These are phyloP conservation scores for Penicillium janthinellum DNA, from an alignment of 2,329 filamentous ascomycete species.

Conservation along the genomic window DNA sequence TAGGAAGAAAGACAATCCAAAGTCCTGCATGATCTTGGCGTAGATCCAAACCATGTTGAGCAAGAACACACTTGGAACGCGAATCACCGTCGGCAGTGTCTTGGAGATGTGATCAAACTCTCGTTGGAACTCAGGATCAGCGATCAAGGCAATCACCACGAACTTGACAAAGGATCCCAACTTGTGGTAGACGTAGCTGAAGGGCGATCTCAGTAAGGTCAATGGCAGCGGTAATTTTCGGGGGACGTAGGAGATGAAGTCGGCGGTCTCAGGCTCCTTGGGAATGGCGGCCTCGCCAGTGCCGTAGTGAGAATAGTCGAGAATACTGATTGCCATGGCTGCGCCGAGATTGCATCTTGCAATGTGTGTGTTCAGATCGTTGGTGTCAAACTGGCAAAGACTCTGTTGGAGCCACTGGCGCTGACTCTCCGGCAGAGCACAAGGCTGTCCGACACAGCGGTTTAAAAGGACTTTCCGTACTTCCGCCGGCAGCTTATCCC, in stretches of 20 bases:
- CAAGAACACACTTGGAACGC: slow-evolving; percentile 42
- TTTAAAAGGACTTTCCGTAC: slow-evolving; percentile 51
- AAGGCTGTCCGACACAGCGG: slow-evolving; percentile 49
- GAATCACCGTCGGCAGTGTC: slow-evolving; percentile 37
- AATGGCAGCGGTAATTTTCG: slow-evolving; percentile 25
- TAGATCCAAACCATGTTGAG: slow-evolving; percentile 55
- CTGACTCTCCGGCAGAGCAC: slow-evolving; percentile 43
- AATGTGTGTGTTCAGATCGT: slow-evolving; percentile 47
- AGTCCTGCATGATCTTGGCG: slow-evolving; percentile 47
- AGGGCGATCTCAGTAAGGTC: slow-evolving; percentile 35
- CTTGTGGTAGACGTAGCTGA: slow-evolving; percentile 47
- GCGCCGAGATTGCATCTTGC: slow-evolving; percentile 54
- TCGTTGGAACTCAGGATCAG: slow-evolving; percentile 55
- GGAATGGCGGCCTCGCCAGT: slow-evolving; percentile 29
- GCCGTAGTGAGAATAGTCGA: slow-evolving; percentile 34
- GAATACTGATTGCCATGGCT: slow-evolving; percentile 37
- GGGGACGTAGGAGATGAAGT: slow-evolving; percentile 34
- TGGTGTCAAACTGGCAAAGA: slow-evolving; percentile 41
- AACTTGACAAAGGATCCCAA: slow-evolving; percentile 52
- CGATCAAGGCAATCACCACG: slow-evolving; percentile 52
- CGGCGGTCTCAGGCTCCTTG: slow-evolving; percentile 29
- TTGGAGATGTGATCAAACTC: slow-evolving; percentile 52
- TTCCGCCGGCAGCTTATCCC: slow-evolving; percentile 52
- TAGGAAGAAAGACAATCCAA: slow-evolving; percentile 50
- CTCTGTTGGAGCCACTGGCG: slow-evolving; percentile 48